Evolutionary conservation across 352 stramenopile genomes (phyloP).

Genomic region (Pythium pyrilobum): DNA sequence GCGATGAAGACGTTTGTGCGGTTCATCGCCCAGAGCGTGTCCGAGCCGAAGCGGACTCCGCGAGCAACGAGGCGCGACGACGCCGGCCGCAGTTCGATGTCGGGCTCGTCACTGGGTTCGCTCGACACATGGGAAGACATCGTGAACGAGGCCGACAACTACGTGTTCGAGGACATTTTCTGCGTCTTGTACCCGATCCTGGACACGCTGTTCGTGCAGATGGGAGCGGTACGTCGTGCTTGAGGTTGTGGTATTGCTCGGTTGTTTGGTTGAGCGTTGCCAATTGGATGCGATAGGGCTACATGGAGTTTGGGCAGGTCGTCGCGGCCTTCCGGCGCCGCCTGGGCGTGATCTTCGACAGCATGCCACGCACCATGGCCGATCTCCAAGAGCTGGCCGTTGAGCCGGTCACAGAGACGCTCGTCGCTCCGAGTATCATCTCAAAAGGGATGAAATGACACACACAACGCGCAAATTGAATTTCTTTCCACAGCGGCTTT

Average conservation of each 20-base stretch:
- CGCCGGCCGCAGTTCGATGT: slow-evolving; percentile 20
- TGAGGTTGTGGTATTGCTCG: background rate
- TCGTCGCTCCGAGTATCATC: slow-evolving; percentile 33
- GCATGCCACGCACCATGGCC: slow-evolving; percentile 48
- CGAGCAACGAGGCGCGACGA: background rate
- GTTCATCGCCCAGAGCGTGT: slow-evolving; percentile 51
- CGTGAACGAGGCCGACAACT: slow-evolving; percentile 57
- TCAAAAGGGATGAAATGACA: slow-evolving; percentile 20
- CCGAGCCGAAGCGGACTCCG: slow-evolving; percentile 14
- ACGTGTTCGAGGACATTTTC: slow-evolving; percentile 86
- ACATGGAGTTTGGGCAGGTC: slow-evolving; percentile 88
- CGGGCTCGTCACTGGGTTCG: slow-evolving; percentile 23
- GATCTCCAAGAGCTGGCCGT: slow-evolving; percentile 59
- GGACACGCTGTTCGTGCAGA: slow-evolving; percentile 82
- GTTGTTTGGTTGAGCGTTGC: background rate
- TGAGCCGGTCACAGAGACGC: slow-evolving; percentile 60
- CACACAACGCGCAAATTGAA: too few species aligned
- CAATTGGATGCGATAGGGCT: slow-evolving; percentile 41
- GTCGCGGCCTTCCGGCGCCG: slow-evolving; percentile 58
- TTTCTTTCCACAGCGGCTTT: too few species aligned
- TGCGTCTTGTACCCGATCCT: slow-evolving; percentile 76
- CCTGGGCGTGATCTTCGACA: slow-evolving; percentile 68
- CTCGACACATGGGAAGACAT: slow-evolving; percentile 77
- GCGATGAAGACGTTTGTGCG: slow-evolving; percentile 76
- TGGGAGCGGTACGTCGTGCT: slow-evolving; percentile 65